Conservation (phyloP, 2,329 filamentous ascomycete genomes). For the Ascochyta lentis region DNA sequence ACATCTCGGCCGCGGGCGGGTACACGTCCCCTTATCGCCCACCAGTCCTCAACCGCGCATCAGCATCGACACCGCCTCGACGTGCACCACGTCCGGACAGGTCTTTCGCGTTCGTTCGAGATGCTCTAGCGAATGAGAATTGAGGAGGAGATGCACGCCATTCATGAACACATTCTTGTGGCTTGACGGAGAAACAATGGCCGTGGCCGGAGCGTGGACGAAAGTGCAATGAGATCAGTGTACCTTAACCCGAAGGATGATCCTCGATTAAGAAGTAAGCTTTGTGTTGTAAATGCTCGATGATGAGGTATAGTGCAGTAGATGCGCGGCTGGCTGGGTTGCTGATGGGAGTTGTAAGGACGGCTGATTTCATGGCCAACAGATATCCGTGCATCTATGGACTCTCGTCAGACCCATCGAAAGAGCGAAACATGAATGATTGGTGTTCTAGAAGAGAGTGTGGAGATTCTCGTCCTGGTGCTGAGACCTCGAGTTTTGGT, state of each 20-base stretch:
- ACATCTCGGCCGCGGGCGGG: conserved; percentile 16
- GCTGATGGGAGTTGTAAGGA: neutral
- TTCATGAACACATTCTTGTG: neutral
- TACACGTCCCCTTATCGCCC: conserved; percentile 5
- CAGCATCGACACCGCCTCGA: conserved; percentile 5
- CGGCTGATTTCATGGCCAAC: too few species aligned
- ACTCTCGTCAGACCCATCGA: neutral
- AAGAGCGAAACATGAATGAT: neutral
- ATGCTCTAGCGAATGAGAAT: neutral
- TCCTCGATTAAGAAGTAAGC: neutral
- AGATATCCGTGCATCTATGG: too few species aligned
- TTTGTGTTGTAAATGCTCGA: neutral
- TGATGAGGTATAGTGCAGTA: neutral
- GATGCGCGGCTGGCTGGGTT: neutral
- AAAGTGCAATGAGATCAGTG: conserved; percentile 5
- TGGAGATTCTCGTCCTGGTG: neutral
- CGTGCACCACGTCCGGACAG: neutral
- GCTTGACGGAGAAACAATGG: conserved; percentile 1
- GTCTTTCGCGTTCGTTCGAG: neutral
- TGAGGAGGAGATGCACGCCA: neutral
- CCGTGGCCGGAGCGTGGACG: conserved; percentile 7
- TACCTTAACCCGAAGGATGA: neutral
- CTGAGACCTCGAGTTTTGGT: neutral
- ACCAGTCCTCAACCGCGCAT: conserved; percentile 4
- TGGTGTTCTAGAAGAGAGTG: neutral